Percentiles rank a stretch among this genome's conserved stretches.
phyloP scores from a whole-genome alignment of 2,329 filamentous ascomycete genomes.

The Cladophialophora immunda region DNA sequence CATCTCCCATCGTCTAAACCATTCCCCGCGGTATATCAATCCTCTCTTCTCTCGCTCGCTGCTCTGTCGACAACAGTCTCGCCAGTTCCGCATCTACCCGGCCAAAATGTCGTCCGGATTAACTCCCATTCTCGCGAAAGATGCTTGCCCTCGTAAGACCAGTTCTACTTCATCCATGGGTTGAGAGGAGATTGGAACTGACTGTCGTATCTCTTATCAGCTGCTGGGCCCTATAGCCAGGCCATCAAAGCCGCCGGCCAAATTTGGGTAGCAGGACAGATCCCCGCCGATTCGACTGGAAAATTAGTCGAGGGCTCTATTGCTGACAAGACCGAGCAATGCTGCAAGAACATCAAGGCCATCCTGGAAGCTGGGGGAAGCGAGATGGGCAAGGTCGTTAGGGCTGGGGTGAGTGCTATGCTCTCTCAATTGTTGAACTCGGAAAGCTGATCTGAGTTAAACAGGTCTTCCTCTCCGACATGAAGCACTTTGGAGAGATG shows the following conservation, averaged over 20 bases:
- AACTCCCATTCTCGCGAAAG: constrained; percentile 51
- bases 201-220: constrained; percentile 24
- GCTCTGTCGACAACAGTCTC: constrained; percentile 3
- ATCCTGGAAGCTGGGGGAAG: constrained; percentile 85
- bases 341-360: constrained; percentile 81
- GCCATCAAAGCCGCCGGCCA: constrained; percentile 74
- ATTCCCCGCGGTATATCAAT: background rate
- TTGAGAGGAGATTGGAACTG: constrained; percentile 5
- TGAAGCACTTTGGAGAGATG: constrained; percentile 86
- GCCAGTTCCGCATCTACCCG: constrained; percentile 22
- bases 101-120: constrained; percentile 39
- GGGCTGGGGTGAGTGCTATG: constrained; percentile 69
- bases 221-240: constrained; percentile 52
- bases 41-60: background rate
- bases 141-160: constrained; percentile 57
- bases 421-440: constrained; percentile 11
- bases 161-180: background rate
- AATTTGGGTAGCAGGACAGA: constrained; percentile 78
- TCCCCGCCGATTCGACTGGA: constrained; percentile 72
- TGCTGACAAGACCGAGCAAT: constrained; percentile 73
- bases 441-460: background rate
- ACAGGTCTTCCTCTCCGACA: constrained; percentile 85
- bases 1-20: background rate
- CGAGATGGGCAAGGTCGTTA: constrained; percentile 80
- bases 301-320: constrained; percentile 71